Conservation (phyloP, 176 grass and related monocot genomes). For the Phoenix dactylifera region DNA sequence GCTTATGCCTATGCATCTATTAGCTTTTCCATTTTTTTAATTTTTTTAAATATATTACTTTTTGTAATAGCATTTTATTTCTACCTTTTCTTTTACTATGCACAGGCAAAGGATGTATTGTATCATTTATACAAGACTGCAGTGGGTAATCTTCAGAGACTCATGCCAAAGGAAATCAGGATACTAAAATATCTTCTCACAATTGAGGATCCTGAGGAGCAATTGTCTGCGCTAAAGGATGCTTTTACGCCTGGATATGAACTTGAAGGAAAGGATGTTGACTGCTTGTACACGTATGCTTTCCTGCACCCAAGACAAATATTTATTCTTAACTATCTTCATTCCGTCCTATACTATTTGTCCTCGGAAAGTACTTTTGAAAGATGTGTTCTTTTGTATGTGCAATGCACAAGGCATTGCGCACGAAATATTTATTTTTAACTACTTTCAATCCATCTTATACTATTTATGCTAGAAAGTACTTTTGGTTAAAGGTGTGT, state of each 20-base stretch:
- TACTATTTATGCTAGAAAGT: background rate
- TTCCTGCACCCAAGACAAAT: background rate
- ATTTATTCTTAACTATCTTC: too few species aligned
- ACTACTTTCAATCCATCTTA: too few species aligned
- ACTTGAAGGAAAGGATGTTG: constrained; percentile 56
- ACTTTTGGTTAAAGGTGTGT: background rate
- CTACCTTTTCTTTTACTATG: constrained; percentile 7
- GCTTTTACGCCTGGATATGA: constrained; percentile 77
- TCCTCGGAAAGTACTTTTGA: background rate
- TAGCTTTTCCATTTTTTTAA: too few species aligned
- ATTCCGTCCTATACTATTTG: too few species aligned
- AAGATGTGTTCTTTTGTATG: constrained; percentile 9
- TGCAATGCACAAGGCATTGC: constrained; percentile 60
- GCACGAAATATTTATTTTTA: constrained; percentile 5
- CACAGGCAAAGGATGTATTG: constrained; percentile 65
- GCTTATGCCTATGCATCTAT: too few species aligned
- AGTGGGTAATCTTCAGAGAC: constrained; percentile 62
- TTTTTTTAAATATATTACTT: background rate
- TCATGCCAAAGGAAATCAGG: constrained; percentile 86
- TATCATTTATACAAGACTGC: constrained; percentile 77
- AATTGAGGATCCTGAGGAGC: constrained; percentile 61
- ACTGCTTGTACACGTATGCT: constrained; percentile 74
- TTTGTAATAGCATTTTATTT: background rate
- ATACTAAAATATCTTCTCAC: constrained; percentile 77
- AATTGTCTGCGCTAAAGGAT: constrained; percentile 45